A percentile compares a stretch with the other conserved stretches of the same genome.
Conservation (phyloP, 2,329 filamentous ascomycete genomes). For the Boeremia exigua region DNA sequence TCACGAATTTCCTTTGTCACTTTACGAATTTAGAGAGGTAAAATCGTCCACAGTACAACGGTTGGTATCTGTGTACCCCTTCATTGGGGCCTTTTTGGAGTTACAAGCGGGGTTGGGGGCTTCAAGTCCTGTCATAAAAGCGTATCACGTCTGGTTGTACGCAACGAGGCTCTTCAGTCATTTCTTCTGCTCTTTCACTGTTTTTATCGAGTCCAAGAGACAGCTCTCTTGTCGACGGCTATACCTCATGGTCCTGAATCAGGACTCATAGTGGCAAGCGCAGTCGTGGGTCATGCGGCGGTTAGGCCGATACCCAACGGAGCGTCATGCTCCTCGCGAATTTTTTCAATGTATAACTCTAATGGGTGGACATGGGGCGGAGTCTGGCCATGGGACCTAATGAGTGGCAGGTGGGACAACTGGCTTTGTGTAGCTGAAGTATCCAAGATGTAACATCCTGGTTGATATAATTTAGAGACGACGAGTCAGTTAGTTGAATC, state of each 20-base stretch:
- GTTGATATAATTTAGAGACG: background rate
- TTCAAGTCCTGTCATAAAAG: conserved; percentile 23
- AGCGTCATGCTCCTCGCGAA: conserved; percentile 19
- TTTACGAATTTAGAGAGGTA: conserved; percentile 31
- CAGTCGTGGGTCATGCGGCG: conserved; percentile 32
- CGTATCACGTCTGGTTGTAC: conserved; percentile 30
- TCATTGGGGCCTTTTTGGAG: conserved; percentile 31
- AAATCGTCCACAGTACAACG: conserved; percentile 21
- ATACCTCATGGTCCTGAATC: conserved; percentile 35
- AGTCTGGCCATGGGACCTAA: conserved; percentile 20
- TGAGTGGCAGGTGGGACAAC: conserved; percentile 23
- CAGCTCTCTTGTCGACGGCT: conserved; percentile 44
- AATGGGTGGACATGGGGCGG: conserved; percentile 21
- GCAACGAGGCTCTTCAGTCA: conserved; percentile 45
- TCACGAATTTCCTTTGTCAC: conserved; percentile 47
- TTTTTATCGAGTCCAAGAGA: conserved; percentile 32
- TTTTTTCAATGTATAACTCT: conserved; percentile 32
- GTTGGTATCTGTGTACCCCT: conserved; percentile 24
- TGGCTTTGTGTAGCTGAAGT: conserved; percentile 12
- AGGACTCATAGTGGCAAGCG: conserved; percentile 36
- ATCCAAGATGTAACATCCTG: conserved; percentile 18
- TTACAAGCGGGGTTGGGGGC: conserved; percentile 18
- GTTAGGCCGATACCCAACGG: conserved; percentile 15
- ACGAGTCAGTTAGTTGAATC: background rate
- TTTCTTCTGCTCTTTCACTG: conserved; percentile 24